Conservation (phyloP, 1,139 yeast genomes). For the Saccharomyces hybrid region DNA sequence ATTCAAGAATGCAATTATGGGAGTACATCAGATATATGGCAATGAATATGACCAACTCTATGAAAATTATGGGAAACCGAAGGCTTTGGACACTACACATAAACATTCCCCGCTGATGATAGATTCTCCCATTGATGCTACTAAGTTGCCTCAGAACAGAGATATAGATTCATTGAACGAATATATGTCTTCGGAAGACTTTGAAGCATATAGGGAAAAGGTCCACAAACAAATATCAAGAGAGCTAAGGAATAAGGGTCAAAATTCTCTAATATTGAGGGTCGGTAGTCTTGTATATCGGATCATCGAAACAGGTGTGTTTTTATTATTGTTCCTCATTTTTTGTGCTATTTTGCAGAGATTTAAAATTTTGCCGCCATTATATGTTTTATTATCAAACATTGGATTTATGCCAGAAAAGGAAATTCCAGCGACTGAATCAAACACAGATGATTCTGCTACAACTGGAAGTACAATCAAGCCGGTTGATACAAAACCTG, state of each 20-base stretch:
- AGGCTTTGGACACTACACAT: background rate
- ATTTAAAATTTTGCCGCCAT: conserved; percentile 37
- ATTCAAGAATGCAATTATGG: conserved; percentile 33
- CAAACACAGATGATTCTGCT: background rate
- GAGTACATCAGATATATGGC: background rate
- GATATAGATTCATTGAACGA: conserved; percentile 14
- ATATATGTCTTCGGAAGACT: conserved; percentile 23
- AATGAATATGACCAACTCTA: conserved; percentile 11
- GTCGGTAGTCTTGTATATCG: conserved; percentile 35
- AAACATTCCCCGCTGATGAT: background rate
- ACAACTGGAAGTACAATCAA: background rate
- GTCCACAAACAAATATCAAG: conserved; percentile 21
- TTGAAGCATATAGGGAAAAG: conserved; percentile 19
- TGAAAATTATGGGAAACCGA: conserved; percentile 6
- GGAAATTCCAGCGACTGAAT: background rate
- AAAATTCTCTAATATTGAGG: conserved; percentile 11
- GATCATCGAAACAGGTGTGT: conserved; percentile 44
- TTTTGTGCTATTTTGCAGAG: conserved; percentile 33
- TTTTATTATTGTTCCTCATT: conserved; percentile 35
- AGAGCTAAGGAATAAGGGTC: conserved; percentile 13
- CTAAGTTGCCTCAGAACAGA: conserved; percentile 4
- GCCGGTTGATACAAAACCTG: background rate
- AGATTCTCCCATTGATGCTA: conserved; percentile 7
- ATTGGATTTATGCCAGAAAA: conserved; percentile 25
- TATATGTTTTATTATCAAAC: conserved; percentile 28